phyloP scores from a whole-genome alignment of 2,329 filamentous ascomycete species.

The Beauveria medogensis region DNA sequence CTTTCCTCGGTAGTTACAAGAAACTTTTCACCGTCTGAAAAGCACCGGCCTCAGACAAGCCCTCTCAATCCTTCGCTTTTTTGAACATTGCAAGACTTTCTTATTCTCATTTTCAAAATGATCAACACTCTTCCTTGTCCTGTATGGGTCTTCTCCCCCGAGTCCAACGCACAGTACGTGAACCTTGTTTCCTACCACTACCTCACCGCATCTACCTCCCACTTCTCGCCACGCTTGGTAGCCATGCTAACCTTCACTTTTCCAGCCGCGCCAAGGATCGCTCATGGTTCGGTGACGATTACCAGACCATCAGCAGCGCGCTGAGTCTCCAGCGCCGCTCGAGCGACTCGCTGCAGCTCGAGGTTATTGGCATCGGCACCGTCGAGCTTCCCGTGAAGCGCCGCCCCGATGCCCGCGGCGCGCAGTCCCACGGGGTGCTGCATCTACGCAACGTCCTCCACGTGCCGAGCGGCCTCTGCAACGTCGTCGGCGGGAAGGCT shows the following conservation, averaged over 20 bases:
- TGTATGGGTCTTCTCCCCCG: not conserved
- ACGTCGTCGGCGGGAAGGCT: not conserved
- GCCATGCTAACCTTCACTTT: not conserved
- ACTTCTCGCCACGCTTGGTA: not conserved
- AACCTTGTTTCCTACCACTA: too few species aligned
- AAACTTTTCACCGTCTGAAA: not conserved
- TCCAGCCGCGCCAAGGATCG: conserved; percentile 10
- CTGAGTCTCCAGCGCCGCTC: not conserved
- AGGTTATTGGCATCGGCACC: conserved; percentile 10
- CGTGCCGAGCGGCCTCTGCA: not conserved
- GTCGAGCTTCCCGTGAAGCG: conserved; percentile 9
- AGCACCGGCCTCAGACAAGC: not conserved
- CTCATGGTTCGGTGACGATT: conserved; percentile 12
- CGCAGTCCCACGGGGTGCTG: conserved; percentile 2
- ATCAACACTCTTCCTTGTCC: not conserved
- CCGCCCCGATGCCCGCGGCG: not conserved
- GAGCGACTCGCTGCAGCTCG: not conserved
- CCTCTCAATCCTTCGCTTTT: not conserved
- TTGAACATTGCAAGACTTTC: not conserved
- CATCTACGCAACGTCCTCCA: conserved; percentile 2
- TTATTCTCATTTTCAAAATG: not conserved
- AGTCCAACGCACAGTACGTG: conserved; percentile 12
- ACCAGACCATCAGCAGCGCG: conserved; percentile 5
- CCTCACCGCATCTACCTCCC: not conserved
- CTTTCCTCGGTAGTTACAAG: not conserved